phyloP scores from a whole-genome alignment of 2,329 filamentous ascomycete genomes.

The Calonectria pseudoturangicola region DNA sequence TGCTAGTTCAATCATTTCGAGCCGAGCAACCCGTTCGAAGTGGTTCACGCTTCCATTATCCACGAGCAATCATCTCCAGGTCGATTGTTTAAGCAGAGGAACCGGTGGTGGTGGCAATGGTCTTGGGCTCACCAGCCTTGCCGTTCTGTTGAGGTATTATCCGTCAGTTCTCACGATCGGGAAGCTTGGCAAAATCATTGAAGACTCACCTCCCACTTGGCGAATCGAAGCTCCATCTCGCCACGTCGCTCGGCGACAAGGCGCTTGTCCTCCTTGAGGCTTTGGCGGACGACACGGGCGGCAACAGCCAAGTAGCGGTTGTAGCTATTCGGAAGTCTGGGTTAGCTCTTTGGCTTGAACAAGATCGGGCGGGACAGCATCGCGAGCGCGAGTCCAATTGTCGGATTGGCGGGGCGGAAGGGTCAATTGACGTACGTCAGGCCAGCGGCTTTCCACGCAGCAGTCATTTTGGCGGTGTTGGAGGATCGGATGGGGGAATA shows the following conservation, averaged over 20 bases:
- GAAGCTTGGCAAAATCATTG: slow-evolving; percentile 26
- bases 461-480: slow-evolving; percentile 85
- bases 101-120: slow-evolving; percentile 71
- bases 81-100: slow-evolving; percentile 59
- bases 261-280: slow-evolving; percentile 96
- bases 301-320: slow-evolving; percentile 99
- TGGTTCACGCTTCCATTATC: slow-evolving; percentile 47
- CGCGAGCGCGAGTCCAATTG: slow-evolving; percentile 39
- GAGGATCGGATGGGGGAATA: slow-evolving; percentile 55
- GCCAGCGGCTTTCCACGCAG: slow-evolving; percentile 98
- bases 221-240: slow-evolving; percentile 90
- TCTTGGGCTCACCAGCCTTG: slow-evolving; percentile 92
- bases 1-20: slow-evolving; percentile 49
- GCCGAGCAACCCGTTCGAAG: slow-evolving; percentile 45
- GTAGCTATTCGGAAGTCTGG: slow-evolving; percentile 80
- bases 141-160: slow-evolving; percentile 82
- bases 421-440: slow-evolving; percentile 83
- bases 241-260: slow-evolving; percentile 91
- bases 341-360: slow-evolving; percentile 60
- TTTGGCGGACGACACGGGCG: slow-evolving; percentile 94
- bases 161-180: slow-evolving; percentile 49
- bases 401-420: slow-evolving; percentile 39
- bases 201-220: slow-evolving; percentile 90
- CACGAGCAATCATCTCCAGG: slow-evolving; percentile 49
- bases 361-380: slow-evolving; percentile 39